Conservation (phyloP, 176 grass and related monocot species). For the Microstegium vimineum region DNA sequence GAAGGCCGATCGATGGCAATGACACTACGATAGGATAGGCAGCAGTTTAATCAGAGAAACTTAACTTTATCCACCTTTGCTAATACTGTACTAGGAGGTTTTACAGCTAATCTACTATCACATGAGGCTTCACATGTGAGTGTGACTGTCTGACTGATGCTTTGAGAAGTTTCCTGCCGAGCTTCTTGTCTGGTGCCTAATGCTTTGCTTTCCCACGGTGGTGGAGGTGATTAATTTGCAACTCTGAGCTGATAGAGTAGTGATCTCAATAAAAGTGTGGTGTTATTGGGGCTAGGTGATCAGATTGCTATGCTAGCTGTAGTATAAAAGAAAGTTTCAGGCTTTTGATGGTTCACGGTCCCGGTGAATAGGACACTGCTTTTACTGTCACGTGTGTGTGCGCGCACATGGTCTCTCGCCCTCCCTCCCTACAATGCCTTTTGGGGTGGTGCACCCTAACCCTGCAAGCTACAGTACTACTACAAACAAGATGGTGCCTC, state of each 20-base stretch:
- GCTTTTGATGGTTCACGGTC: not conserved
- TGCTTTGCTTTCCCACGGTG: not conserved
- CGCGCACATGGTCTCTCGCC: not conserved
- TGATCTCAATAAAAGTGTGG: not conserved
- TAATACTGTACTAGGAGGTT: too few species aligned
- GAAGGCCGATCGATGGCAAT: too few species aligned
- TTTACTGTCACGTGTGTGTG: conserved; percentile 43
- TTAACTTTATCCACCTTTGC: too few species aligned
- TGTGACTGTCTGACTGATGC: not conserved
- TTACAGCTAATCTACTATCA: too few species aligned
- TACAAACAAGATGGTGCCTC: not conserved
- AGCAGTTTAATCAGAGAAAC: too few species aligned
- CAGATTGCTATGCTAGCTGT: not conserved
- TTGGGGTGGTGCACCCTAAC: not conserved
- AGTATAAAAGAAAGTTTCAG: not conserved
- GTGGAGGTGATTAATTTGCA: not conserved
- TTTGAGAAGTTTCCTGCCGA: conserved; percentile 7
- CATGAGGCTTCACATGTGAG: not conserved
- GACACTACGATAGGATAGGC: too few species aligned
- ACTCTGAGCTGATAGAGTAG: not conserved
- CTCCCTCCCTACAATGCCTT: not conserved
- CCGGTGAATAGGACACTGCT: not conserved
- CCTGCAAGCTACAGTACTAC: too few species aligned
- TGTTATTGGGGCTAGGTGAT: not conserved
- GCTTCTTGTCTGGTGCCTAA: not conserved